phyloP scores from a whole-genome alignment of 441 rosid species.

The Populus tomentosa region DNA sequence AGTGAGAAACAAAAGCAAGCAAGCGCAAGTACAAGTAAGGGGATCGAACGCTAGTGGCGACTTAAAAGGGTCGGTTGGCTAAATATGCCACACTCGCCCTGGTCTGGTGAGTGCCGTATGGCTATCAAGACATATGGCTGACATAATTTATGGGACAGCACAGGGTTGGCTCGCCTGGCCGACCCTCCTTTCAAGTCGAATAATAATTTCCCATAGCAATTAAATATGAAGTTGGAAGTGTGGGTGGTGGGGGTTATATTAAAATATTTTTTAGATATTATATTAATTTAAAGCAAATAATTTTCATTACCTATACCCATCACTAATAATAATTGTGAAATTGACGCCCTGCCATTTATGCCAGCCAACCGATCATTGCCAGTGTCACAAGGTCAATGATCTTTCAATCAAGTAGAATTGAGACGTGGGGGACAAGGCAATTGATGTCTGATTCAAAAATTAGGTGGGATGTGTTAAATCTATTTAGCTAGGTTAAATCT shows the following conservation, averaged over 20 bases:
- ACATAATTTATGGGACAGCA: conserved; percentile 55
- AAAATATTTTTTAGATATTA: no score
- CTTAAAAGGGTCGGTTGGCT: conserved; percentile 97
- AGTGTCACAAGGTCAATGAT: no score
- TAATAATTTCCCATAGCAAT: no score
- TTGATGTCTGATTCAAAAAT: neutral
- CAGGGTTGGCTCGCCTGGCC: conserved; percentile 88
- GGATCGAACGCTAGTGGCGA: fast-evolving
- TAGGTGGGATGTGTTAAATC: neutral
- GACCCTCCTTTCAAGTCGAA: conserved; percentile 46
- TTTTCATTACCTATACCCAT: no score
- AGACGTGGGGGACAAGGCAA: neutral
- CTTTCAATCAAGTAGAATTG: no score
- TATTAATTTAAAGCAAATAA: no score
- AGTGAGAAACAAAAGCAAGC: neutral
- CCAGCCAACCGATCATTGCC: no score
- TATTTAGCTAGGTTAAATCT: neutral
- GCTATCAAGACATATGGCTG: conserved; percentile 98
- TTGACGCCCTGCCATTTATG: no score
- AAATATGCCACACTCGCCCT: conserved; percentile 72
- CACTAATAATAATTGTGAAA: no score
- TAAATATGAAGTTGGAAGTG: no score
- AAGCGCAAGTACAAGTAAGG: neutral
- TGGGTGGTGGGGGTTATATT: no score
- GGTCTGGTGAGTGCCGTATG: conserved; percentile 79